phyloP scores from a whole-genome alignment of 768 basidiomycete genomes.

The Macrocybe gigantea region DNA sequence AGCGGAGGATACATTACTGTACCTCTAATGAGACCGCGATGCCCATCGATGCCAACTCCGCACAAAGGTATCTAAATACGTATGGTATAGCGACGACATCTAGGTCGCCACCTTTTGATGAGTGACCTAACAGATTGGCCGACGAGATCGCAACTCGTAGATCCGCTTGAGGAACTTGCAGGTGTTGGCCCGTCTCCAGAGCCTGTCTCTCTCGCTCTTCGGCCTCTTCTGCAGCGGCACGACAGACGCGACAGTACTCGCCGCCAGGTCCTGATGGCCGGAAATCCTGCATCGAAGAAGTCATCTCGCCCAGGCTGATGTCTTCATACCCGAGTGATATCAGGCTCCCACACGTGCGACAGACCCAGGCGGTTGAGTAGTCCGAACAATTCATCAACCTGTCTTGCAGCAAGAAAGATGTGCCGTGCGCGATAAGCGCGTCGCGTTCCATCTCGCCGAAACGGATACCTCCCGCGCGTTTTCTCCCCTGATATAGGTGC shows the following conservation, averaged over 20 bases:
- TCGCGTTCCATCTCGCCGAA: slow-evolving; percentile 99
- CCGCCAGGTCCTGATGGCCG: slow-evolving; percentile 72
- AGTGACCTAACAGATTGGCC: slow-evolving; percentile 55
- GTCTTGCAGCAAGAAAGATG: slow-evolving; percentile 97
- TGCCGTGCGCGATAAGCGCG: slow-evolving; percentile 96
- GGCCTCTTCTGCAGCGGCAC: slow-evolving; percentile 60
- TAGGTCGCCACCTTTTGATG: slow-evolving; percentile 72
- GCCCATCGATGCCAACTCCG: slow-evolving; percentile 98
- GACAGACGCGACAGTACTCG: slow-evolving; percentile 95
- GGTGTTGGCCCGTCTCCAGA: slow-evolving; percentile 49
- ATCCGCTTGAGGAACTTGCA: slow-evolving; percentile 39
- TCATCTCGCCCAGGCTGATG: slow-evolving; percentile 61
- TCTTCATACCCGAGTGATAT: slow-evolving; percentile 97
- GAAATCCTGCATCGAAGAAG: slow-evolving; percentile 43
- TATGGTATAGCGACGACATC: slow-evolving; percentile 96
- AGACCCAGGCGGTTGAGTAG: slow-evolving; percentile 99
- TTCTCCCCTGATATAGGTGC: slow-evolving; percentile 65
- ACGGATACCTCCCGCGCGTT: slow-evolving; percentile 97
- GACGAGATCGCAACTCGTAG: slow-evolving; percentile 63
- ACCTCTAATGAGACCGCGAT: slow-evolving; percentile 86
- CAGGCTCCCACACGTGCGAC: slow-evolving; percentile 91
- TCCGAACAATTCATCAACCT: slow-evolving; percentile 99
- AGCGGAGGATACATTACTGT: slow-evolving; percentile 27
- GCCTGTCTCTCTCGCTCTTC: slow-evolving; percentile 56
- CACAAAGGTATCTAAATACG: slow-evolving; percentile 90